Evolutionary conservation across 352 stramenopile species (phyloP).

Genomic region (Phytophthora agathidicida): DNA sequence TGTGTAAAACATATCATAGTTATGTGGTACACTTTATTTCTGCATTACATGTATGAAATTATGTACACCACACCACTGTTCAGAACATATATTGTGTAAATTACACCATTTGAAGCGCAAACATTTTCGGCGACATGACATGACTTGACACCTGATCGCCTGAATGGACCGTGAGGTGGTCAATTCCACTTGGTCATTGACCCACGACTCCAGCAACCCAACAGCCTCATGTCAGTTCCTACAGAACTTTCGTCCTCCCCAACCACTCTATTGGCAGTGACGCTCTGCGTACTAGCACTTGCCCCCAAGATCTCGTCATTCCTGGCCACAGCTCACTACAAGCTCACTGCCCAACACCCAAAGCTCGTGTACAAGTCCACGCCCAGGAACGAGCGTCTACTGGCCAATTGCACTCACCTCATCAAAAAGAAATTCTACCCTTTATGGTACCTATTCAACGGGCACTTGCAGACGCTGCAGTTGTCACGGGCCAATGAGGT

Average conservation of each 20-base stretch:
- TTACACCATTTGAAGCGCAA: not conserved
- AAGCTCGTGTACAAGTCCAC: slow-evolving; percentile 51
- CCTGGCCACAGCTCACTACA: slow-evolving; percentile 35
- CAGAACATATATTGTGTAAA: not conserved
- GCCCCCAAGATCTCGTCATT: slow-evolving; percentile 20
- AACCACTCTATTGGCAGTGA: slow-evolving; percentile 16
- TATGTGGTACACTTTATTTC: no score
- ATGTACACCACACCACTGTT: no score
- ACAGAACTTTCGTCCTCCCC: slow-evolving; percentile 1
- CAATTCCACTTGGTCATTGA: slow-evolving; percentile 9
- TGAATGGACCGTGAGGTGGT: no score
- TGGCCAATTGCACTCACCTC: slow-evolving; percentile 48
- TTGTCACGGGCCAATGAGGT: slow-evolving; percentile 45
- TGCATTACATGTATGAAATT: no score
- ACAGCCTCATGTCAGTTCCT: slow-evolving; percentile 6
- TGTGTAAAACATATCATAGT: no score
- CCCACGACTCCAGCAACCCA: not conserved
- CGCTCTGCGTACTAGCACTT: slow-evolving; percentile 21
- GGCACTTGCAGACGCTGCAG: slow-evolving; percentile 64
- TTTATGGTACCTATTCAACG: slow-evolving; percentile 67
- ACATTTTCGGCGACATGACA: no score
- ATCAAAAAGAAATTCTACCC: slow-evolving; percentile 55
- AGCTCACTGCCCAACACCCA: slow-evolving; percentile 43
- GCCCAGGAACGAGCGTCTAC: slow-evolving; percentile 38
- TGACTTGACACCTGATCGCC: no score